phyloP scores from a whole-genome alignment of 257 asterid genomes.

The Solanum sparsipilum region DNA sequence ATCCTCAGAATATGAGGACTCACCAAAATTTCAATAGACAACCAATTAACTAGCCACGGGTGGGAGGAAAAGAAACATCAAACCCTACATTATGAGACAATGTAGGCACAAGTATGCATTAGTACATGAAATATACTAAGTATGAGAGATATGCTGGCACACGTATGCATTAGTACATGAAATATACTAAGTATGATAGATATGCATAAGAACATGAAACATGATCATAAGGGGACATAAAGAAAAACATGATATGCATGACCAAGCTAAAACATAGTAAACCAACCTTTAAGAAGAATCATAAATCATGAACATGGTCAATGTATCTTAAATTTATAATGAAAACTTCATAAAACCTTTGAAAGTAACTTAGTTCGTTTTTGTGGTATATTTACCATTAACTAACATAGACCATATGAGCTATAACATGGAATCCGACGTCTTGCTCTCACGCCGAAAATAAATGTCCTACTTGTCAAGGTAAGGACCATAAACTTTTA shows the following conservation, averaged over 20 bases:
- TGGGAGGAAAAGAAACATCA: background rate
- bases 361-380: background rate
- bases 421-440: background rate
- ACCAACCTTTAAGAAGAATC: background rate
- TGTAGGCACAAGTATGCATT: background rate
- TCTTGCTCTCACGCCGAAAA: background rate
- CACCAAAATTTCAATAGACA: too few species aligned
- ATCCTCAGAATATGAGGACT: too few species aligned
- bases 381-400: background rate
- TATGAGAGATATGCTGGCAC: background rate
- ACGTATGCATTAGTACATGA: too few species aligned
- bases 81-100: background rate
- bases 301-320: background rate
- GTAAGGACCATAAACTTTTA: background rate
- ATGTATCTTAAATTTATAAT: background rate
- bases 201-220: too few species aligned
- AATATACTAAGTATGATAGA: too few species aligned
- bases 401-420: background rate
- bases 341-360: background rate
- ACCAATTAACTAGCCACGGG: background rate
- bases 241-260: background rate
- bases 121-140: background rate
- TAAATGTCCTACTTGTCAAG: background rate
- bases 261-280: background rate
- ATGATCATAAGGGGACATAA: too few species aligned